These are phyloP conservation scores for Aspergillus aculeatinus DNA, from an alignment of 2,329 filamentous ascomycete genomes.

Conservation along the genomic window DNA sequence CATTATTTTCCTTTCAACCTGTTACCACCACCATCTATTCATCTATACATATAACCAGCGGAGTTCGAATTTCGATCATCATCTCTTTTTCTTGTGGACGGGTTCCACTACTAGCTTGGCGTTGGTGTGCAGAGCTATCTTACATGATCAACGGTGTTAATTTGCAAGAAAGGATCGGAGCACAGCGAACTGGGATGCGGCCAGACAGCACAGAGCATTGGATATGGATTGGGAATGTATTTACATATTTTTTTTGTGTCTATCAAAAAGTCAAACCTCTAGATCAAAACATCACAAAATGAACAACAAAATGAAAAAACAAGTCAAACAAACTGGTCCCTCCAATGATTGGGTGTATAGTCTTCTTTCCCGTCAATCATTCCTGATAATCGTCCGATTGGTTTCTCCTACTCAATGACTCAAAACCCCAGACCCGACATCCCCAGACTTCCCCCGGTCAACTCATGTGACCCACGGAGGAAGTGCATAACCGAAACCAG, in stretches of 20 bases:
- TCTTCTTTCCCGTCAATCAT: neutral
- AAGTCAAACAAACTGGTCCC: neutral
- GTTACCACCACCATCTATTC: neutral
- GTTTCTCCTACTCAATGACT: too few species aligned
- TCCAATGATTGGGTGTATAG: too few species aligned
- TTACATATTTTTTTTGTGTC: neutral
- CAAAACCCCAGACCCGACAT: too few species aligned
- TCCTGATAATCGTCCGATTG: neutral
- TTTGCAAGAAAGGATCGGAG: neutral
- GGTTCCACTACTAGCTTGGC: slow-evolving; percentile 3
- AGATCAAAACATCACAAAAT: neutral
- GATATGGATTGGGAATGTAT: neutral
- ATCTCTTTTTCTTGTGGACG: neutral
- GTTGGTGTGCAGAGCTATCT: slow-evolving; percentile 1
- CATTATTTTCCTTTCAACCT: neutral
- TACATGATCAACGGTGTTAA: neutral
- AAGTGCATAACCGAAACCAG: too few species aligned
- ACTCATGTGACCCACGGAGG: too few species aligned
- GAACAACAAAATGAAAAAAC: neutral
- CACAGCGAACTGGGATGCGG: neutral
- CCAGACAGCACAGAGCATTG: neutral
- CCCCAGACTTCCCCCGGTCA: too few species aligned
- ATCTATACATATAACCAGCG: slow-evolving; percentile 5
- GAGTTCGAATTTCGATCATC: slow-evolving; percentile 1
- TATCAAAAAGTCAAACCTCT: neutral